Evolutionary conservation across 2,329 filamentous ascomycete species (phyloP).

Genomic region (Calonectria hongkongensis): DNA sequence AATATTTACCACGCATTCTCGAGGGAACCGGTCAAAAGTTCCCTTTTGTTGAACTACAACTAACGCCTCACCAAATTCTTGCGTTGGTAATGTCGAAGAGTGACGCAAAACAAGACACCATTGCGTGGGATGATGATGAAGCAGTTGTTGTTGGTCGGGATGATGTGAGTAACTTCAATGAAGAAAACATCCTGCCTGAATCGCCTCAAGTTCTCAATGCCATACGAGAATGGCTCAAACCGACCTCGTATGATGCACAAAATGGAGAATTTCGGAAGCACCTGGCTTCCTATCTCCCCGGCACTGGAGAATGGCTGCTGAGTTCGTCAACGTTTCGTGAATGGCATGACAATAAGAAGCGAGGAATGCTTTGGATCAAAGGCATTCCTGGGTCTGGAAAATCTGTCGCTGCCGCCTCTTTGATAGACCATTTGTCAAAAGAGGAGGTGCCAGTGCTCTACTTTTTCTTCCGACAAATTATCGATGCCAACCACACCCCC

Average conservation of each 20-base stretch:
- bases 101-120: background rate
- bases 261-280: conserved; percentile 49
- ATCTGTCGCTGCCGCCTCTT: conserved; percentile 55
- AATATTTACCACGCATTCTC: background rate
- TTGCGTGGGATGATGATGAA: conserved; percentile 42
- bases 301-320: conserved; percentile 44
- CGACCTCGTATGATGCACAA: conserved; percentile 44
- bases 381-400: conserved; percentile 63
- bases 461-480: conserved; percentile 62
- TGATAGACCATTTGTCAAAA: conserved; percentile 46
- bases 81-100: background rate
- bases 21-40: background rate
- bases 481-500: conserved; percentile 58
- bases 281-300: conserved; percentile 41
- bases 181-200: conserved; percentile 57
- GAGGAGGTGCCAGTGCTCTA: conserved; percentile 53
- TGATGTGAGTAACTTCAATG: conserved; percentile 58
- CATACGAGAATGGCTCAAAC: conserved; percentile 45
- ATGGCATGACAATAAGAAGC: conserved; percentile 37
- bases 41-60: too few species aligned
- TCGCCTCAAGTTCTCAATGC: conserved; percentile 50
- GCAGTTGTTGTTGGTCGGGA: conserved; percentile 54
- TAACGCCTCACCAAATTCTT: background rate
- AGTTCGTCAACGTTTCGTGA: conserved; percentile 26
- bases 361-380: conserved; percentile 47